These are phyloP conservation scores for Erigeron canadensis DNA, from an alignment of 129 eudicot species.

Conservation along the genomic window DNA sequence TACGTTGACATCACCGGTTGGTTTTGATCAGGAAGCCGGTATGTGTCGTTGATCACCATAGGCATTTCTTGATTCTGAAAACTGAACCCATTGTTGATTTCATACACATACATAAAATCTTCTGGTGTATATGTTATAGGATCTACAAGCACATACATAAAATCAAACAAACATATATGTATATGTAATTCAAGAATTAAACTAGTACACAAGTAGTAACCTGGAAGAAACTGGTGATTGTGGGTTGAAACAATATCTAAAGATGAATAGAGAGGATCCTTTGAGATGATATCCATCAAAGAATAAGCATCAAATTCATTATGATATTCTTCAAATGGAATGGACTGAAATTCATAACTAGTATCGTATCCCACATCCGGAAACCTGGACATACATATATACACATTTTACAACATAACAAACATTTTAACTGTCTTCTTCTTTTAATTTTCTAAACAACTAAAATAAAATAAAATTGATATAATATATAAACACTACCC, in stretches of 20 bases:
- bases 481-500: conserved; percentile 28
- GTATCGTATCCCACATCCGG: conserved; percentile 21
- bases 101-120: conserved; percentile 25
- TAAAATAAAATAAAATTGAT: too few species aligned
- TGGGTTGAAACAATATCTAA: conserved; percentile 37
- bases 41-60: conserved; percentile 17
- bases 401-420: background rate
- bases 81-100: conserved; percentile 13
- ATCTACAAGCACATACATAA: conserved; percentile 20
- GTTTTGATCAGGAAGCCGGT: conserved; percentile 11
- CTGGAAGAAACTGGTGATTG: conserved; percentile 38
- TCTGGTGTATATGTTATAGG: conserved; percentile 8
- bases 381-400: conserved; percentile 29
- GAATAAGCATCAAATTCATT: conserved; percentile 32
- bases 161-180: background rate
- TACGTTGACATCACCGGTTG: background rate
- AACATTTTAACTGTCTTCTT: background rate
- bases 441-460: background rate
- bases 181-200: background rate
- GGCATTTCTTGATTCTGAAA: conserved; percentile 24
- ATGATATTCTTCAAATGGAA: conserved; percentile 20
- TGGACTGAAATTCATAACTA: conserved; percentile 16
- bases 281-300: conserved; percentile 23
- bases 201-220: conserved; percentile 30
- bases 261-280: conserved; percentile 44